phyloP scores from a whole-genome alignment of 2,329 filamentous ascomycete species.

The Trematosphaeria pertusa region DNA sequence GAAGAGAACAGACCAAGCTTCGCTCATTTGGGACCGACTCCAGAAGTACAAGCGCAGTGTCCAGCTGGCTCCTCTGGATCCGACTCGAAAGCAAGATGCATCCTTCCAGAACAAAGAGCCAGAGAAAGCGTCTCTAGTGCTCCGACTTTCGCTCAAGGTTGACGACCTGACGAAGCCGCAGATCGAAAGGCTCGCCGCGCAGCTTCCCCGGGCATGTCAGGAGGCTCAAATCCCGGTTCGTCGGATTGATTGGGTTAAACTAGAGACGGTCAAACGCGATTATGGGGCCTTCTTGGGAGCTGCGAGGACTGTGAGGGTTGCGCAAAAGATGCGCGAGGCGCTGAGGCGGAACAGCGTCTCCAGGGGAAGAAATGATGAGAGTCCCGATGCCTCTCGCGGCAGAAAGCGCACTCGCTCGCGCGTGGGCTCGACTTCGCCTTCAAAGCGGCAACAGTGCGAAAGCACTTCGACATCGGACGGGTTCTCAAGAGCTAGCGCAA shows the following conservation, averaged over 20 bases:
- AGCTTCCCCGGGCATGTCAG: slow-evolving; percentile 14
- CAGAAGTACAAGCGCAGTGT: slow-evolving; percentile 19
- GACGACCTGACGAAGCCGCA: slow-evolving; percentile 4
- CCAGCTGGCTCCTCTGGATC: slow-evolving; percentile 17
- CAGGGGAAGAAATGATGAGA: neutral
- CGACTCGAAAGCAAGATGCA: neutral
- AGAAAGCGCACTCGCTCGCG: too few relatives aligned
- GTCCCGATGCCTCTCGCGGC: too few relatives aligned
- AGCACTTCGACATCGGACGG: too few relatives aligned
- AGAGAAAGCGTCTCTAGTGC: slow-evolving; percentile 3
- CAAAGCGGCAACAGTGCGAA: too few relatives aligned
- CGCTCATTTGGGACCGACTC: slow-evolving; percentile 18
- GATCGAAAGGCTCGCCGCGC: slow-evolving; percentile 20
- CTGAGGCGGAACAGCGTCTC: neutral
- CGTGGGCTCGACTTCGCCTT: too few relatives aligned
- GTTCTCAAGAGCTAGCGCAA: too few relatives aligned
- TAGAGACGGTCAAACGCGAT: slow-evolving; percentile 7
- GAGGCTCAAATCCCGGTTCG: slow-evolving; percentile 16
- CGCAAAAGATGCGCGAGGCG: neutral
- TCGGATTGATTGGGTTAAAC: slow-evolving; percentile 29
- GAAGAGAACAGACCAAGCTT: neutral
- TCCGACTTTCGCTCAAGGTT: slow-evolving; percentile 13
- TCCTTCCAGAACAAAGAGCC: neutral
- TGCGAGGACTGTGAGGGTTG: neutral
- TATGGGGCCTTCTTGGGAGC: neutral